Evolutionary conservation across 2,329 filamentous ascomycete genomes (phyloP).

Genomic region (Chaetomiaceae sp.): DNA sequence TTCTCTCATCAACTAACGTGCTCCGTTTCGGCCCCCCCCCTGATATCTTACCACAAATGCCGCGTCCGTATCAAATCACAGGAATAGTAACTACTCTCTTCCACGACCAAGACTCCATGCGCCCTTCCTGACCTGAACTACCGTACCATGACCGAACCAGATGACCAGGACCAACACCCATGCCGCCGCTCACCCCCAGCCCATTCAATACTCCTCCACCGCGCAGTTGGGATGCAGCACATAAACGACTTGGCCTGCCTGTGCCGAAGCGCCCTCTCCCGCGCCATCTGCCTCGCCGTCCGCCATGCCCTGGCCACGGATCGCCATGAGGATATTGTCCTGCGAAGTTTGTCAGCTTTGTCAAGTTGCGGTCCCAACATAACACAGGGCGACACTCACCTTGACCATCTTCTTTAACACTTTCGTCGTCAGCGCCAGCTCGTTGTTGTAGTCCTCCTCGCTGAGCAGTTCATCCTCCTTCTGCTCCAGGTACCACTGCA

Average conservation of each 20-base stretch:
- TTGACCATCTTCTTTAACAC: conserved; percentile 95
- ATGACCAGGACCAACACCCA: no score
- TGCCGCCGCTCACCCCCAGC: no score
- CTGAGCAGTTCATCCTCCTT: conserved; percentile 75
- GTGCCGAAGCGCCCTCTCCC: conserved; percentile 39
- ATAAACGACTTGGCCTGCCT: conserved; percentile 60
- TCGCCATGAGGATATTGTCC: conserved; percentile 83
- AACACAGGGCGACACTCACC: conserved; percentile 46
- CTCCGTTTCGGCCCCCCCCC: no score
- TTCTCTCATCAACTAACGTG: no score
- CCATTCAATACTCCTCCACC: conserved; percentile 54
- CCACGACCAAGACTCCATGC: no score
- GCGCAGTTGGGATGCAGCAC: conserved; percentile 93
- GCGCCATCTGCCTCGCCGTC: conserved; percentile 37
- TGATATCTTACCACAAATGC: no score
- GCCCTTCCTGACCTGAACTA: no score
- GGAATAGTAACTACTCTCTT: no score
- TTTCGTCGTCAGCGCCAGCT: conserved; percentile 69
- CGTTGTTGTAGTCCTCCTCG: conserved; percentile 73
- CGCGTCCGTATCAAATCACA: no score
- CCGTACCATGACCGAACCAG: no score
- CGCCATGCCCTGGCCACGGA: conserved; percentile 55
- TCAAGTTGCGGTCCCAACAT: no score
- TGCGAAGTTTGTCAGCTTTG: conserved; percentile 30
- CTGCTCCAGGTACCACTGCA: conserved; percentile 89